phyloP scores from a whole-genome alignment of 148 eudicot species.

The Silene latifolia region DNA sequence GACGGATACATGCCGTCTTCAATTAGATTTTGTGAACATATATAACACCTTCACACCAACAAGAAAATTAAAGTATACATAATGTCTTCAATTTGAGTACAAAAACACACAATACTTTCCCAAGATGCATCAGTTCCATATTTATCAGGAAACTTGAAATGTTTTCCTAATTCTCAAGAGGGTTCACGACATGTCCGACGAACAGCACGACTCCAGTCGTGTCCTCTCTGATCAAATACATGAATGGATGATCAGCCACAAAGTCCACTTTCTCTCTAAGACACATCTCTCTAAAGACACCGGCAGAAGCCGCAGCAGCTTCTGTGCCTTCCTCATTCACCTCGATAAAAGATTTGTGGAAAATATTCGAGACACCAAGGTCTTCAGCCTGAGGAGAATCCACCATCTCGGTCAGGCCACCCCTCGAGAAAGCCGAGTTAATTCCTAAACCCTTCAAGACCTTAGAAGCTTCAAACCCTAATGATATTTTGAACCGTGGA shows the following conservation, averaged over 20 bases:
- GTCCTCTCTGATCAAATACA: too few species aligned
- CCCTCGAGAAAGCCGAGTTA: constrained; percentile 49
- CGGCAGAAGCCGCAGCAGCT: constrained; percentile 81
- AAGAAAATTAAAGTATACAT: too few species aligned
- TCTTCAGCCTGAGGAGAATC: constrained; percentile 44
- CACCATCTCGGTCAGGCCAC: constrained; percentile 71
- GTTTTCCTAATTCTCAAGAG: too few species aligned
- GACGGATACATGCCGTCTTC: too few species aligned
- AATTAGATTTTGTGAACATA: too few species aligned
- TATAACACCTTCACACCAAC: too few species aligned
- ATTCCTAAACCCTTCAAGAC: constrained; percentile 61
- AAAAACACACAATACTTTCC: too few species aligned
- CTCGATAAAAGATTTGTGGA: constrained; percentile 76
- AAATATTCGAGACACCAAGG: constrained; percentile 58
- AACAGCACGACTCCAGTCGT: too few species aligned
- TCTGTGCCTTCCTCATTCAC: constrained; percentile 95
- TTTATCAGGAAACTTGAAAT: neutral
- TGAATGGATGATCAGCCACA: too few species aligned
- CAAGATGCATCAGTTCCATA: neutral
- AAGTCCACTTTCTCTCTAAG: too few species aligned
- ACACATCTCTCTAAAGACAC: constrained; percentile 26
- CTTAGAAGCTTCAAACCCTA: constrained; percentile 73
- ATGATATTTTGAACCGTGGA: constrained; percentile 67
- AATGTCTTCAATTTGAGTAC: too few species aligned
- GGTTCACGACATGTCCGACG: too few species aligned